phyloP scores from a whole-genome alignment of 2,329 filamentous ascomycete genomes.

The Akanthomyces muscarius region DNA sequence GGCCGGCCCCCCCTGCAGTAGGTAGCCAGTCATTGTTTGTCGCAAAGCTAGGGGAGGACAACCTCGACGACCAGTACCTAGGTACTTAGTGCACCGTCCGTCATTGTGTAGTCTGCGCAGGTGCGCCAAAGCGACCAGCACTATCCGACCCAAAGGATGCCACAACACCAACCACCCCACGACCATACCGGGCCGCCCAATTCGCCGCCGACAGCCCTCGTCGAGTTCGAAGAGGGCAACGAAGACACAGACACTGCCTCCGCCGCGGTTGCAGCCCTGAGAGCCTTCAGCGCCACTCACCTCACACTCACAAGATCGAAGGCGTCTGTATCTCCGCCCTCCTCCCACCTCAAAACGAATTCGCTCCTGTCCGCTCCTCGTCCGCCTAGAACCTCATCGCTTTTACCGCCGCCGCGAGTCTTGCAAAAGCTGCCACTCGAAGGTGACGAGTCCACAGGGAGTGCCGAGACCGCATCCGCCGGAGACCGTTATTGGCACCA shows the following conservation, averaged over 20 bases:
- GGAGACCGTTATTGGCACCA: background rate
- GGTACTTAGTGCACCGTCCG: background rate
- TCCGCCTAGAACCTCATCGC: conserved; percentile 41
- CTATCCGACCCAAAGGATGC: conserved; percentile 7
- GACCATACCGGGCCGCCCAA: background rate
- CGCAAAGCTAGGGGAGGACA: background rate
- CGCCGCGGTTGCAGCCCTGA: background rate
- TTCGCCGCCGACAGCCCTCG: background rate
- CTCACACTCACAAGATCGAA: background rate
- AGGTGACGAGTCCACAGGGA: background rate
- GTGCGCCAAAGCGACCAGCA: background rate
- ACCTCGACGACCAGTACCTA: background rate
- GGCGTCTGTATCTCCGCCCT: conserved; percentile 16
- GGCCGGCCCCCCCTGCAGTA: background rate
- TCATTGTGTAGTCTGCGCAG: background rate
- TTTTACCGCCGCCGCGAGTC: conserved; percentile 33
- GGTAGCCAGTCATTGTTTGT: background rate
- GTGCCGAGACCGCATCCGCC: background rate
- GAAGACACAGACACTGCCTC: background rate
- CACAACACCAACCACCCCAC: background rate
- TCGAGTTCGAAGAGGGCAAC: background rate
- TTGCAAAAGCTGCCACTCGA: background rate
- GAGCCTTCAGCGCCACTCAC: background rate
- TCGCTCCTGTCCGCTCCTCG: conserved; percentile 30
- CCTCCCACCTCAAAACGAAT: conserved; percentile 26